phyloP scores from a whole-genome alignment of 768 basidiomycete species.

The Leccinellum rugosiceps region DNA sequence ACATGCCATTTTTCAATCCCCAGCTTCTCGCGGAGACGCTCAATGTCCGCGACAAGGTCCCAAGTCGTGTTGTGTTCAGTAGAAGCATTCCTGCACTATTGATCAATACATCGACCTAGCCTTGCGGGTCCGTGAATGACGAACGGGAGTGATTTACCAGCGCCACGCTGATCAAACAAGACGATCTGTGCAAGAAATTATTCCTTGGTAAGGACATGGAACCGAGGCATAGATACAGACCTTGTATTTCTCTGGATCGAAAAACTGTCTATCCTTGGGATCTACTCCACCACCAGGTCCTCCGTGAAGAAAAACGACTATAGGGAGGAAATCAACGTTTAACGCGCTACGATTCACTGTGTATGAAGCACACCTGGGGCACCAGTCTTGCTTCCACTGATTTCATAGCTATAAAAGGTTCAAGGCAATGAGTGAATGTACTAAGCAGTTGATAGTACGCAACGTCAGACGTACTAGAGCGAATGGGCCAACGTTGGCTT shows the following conservation, averaged over 20 bases:
- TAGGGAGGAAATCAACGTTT: neutral
- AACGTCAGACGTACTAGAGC: conserved; percentile 56
- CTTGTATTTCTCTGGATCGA: conserved; percentile 84
- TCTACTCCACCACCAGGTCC: conserved; percentile 81
- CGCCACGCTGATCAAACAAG: conserved; percentile 86
- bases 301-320: conserved; percentile 81
- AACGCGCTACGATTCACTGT: neutral
- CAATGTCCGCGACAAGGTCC: conserved; percentile 90
- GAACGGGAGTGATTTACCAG: conserved; percentile 84
- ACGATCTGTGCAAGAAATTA: conserved; percentile 52
- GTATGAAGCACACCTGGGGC: conserved; percentile 52
- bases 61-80: conserved; percentile 90
- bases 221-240: conserved; percentile 31
- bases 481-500: conserved; percentile 48
- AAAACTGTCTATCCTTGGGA: conserved; percentile 68
- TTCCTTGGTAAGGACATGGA: conserved; percentile 1
- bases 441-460: neutral
- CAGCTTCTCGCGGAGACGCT: conserved; percentile 74
- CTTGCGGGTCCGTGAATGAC: conserved; percentile 23
- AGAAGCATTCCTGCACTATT: conserved; percentile 56
- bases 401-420: conserved; percentile 59
- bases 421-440: neutral
- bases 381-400: conserved; percentile 76
- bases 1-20: conserved; percentile 87
- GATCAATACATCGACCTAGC: conserved; percentile 3